Evolutionary conservation across 2,329 filamentous ascomycete genomes (phyloP).

Genomic region (Fusarium humuli): DNA sequence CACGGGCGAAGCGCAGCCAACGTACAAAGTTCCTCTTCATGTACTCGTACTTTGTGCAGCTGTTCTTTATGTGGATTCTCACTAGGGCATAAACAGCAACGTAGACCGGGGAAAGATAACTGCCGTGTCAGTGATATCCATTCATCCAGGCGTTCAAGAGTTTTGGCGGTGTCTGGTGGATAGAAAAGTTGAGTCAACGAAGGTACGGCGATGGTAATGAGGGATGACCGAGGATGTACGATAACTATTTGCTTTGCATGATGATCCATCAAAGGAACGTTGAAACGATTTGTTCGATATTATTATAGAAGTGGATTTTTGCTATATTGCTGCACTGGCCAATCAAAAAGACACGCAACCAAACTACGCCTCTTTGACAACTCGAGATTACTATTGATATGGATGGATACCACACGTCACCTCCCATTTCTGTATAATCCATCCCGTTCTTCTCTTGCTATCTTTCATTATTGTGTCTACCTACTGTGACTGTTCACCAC

Average conservation of each 20-base stretch:
- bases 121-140: neutral
- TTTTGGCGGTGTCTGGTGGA: neutral
- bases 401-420: neutral
- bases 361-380: neutral
- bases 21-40: constrained; percentile 92
- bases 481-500: neutral
- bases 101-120: constrained; percentile 2
- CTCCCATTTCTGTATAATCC: neutral
- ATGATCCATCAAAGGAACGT: constrained; percentile 24
- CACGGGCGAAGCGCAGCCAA: constrained; percentile 85
- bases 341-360: constrained; percentile 10
- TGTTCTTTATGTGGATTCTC: constrained; percentile 90
- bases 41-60: constrained; percentile 94
- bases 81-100: constrained; percentile 55
- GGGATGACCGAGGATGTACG: constrained; percentile 33
- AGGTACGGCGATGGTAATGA: constrained; percentile 23
- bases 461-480: neutral
- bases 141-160: constrained; percentile 1
- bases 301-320: neutral
- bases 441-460: neutral
- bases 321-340: neutral
- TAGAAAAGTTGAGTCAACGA: constrained; percentile 6
- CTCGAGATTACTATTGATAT: neutral
- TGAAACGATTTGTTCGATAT: constrained; percentile 10
- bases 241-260: constrained; percentile 23